Base-by-base conservation (phyloP, 371 early-diverging fungal species). In the Rhizopus sp. region DNA sequence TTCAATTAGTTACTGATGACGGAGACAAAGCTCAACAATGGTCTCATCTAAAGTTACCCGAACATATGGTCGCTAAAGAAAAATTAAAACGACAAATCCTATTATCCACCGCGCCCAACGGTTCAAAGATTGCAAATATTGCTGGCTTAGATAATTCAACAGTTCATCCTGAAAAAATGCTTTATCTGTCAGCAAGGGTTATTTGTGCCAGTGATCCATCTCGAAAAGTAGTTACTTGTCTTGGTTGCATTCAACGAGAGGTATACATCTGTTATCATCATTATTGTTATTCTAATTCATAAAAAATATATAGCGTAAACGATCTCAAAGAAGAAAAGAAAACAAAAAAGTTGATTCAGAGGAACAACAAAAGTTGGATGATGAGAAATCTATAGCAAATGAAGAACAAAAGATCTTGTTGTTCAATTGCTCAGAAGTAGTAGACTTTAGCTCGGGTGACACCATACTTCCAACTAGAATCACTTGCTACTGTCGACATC, bases 401-500 rank as follows among this genome's bases (percentile, higher is more conserved):
- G 91, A 92, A 59, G 86, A 86, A 50, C 80, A 84, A 64, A 87
- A 90, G 53, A 85, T 90, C 5, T 62, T 93, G 5, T 78, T 93
- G n/a, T 95, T 95, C 73, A 95, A 94, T 73, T 92, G 93, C 70
- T 80, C 82, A 54, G 90, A 91, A 56, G 67, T 93, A 41, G 87
- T 93, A 33, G 94, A 95, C 69, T 94, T 97, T 60, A 86, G 83
- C 68, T 87, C 88, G 49, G 97, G 97, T 40, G 95, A 94, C 69
- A 86, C 90, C 1, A 88, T 92, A 57, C 66, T 97, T 32, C 96
- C 97, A 15, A 91, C 95, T 3, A 83, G 97, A 30, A 93, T 97
- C 63, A 95, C 95, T 7, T 96, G 97, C 77, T 96, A 96, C 68
- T 95, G 95, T 70, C 78, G 97, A 29, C 97, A 96, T 63, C 95